Base-by-base conservation (phyloP, 805 yeast species). In the Schwanniomyces vanrijiae region DNA sequence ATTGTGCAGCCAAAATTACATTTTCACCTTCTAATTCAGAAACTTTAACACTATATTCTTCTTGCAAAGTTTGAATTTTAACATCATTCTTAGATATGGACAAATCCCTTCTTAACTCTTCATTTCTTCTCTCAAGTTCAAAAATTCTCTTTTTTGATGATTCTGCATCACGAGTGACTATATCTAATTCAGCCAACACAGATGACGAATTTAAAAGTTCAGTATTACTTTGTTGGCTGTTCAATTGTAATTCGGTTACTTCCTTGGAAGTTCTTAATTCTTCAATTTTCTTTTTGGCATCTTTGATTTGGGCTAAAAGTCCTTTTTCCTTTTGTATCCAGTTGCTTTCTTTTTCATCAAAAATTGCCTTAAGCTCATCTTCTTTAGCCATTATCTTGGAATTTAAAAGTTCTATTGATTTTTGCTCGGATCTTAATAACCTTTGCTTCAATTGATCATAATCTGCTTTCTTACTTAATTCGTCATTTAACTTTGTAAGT, bases 111-210 rank as follows among this genome's bases (percentile, higher is more conserved):
- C 89, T 78, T 45, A 90, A 71, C 43, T 84, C 84, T 58, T 87
- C 88, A 58, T 90, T 91, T 49, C 96, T 75, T 51, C 79, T 79
- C 61, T 90, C 96, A 45, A 90, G 76, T 56, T 86, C 90, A 42
- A 81, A 61, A 1, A 83, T 78, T 47, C 94, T 77, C 44, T 80
- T 68, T 55, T 88, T 87, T 38, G 88, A 78, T 22, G 81, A 65
- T 58, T 88, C 94, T 4, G 86, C 78, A 55, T 91, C 97, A 49
- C 88, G 78, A 1, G 84, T 76, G n/a, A 88, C 73, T 33, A 86
- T 69, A 47, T 84, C 89, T 26, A 84, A 69, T 57, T 84, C 85
- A 3, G 81, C 75, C 35, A 75, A 58, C 29, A 69, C 62, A 2
- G 72, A 62, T 3, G 76, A 69, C 22, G 67, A 58, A 6, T 61